Conservation (phyloP, 2,329 filamentous ascomycete species). For the Penicillium sp. region DNA sequence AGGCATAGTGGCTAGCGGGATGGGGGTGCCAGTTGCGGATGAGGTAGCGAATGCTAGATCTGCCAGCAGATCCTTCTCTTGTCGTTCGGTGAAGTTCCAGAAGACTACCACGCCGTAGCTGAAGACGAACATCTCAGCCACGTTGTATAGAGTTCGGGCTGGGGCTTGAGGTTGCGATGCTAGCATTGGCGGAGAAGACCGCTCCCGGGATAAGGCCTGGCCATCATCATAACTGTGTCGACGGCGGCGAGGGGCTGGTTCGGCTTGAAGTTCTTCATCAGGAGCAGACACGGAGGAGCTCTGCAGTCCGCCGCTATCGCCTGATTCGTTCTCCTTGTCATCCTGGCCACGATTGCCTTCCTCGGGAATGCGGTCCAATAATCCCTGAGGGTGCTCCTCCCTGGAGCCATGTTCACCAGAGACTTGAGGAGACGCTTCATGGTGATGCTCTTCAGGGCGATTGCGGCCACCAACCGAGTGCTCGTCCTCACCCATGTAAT, state of each 20-base stretch:
- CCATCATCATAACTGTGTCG: conserved; percentile 23
- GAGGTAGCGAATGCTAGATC: conserved; percentile 77
- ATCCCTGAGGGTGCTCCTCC: conserved; percentile 10
- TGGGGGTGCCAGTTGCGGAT: conserved; percentile 35
- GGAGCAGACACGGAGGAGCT: conserved; percentile 1
- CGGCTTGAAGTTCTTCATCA: conserved; percentile 5
- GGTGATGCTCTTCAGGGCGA: conserved; percentile 28
- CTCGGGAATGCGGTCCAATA: conserved; percentile 13
- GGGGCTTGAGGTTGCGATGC: conserved; percentile 34
- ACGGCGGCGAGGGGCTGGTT: conserved; percentile 16
- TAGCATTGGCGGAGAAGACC: conserved; percentile 35
- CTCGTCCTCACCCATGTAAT: conserved; percentile 68
- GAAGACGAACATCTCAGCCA: conserved; percentile 95
- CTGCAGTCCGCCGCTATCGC: background rate
- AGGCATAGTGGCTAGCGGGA: conserved; percentile 69
- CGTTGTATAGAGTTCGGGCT: conserved; percentile 61
- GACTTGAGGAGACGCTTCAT: conserved; percentile 12
- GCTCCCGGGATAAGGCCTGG: conserved; percentile 18
- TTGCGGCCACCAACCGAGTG: conserved; percentile 40
- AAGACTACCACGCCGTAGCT: conserved; percentile 97
- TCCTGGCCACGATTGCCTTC: conserved; percentile 8
- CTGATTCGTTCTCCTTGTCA: conserved; percentile 5
- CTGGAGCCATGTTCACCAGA: conserved; percentile 7
- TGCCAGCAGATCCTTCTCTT: conserved; percentile 93
- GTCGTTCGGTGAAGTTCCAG: conserved; percentile 95